Base-by-base conservation (phyloP, 1,284 basidiomycete species). In the Ceratobasidium sp. region DNA sequence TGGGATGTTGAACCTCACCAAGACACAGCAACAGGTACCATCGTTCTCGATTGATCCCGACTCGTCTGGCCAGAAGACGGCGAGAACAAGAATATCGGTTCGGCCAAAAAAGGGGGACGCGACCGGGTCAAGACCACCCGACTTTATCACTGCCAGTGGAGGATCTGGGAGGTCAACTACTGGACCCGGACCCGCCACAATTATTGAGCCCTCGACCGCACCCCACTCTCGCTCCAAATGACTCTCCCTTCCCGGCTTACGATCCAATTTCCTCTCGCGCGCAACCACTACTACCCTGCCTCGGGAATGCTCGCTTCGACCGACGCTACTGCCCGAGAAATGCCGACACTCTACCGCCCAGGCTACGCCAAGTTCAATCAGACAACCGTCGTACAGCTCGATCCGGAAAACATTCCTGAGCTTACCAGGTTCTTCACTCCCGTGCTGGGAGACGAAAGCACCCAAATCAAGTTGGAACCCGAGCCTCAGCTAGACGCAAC, bases 1-100 rank as follows among this genome's bases (percentile, higher is more conserved):
- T n/a, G 69, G 69, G 6, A 71, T 71, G 69, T 71, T 59, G 45
- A 71, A 71, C 57, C 46, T 71, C 36, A 71, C 69, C 16, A 71
- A 71, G 36, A 60, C 57, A 8, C 30, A 50, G 26, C 30, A 50
- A 14, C 50, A 26, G 14, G 32, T 60, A 18, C 57, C 57, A 2
- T 59, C 57, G 1, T 50, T 71, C 34, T 60, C 55, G 26, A 23
- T 50, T 34, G 57, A 71, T 1, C 46, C 57, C 14, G 57, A 59
- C 10, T 26, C 28, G 12, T 30, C 59, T 30, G 18, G 21, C 32
- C 28, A 26, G 34, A 52, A 28, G 28, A 39, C 36, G 36, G 36
- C 6, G 8, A 14, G 39, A 43, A 36, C 69, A 12, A 21, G 45
- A 16, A n/a, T 26, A 12, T 59, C 36, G 12, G 4, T n/a, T 18